phyloP scores from a whole-genome alignment of 139 green algal species.

The Pleodorina starrii region DNA sequence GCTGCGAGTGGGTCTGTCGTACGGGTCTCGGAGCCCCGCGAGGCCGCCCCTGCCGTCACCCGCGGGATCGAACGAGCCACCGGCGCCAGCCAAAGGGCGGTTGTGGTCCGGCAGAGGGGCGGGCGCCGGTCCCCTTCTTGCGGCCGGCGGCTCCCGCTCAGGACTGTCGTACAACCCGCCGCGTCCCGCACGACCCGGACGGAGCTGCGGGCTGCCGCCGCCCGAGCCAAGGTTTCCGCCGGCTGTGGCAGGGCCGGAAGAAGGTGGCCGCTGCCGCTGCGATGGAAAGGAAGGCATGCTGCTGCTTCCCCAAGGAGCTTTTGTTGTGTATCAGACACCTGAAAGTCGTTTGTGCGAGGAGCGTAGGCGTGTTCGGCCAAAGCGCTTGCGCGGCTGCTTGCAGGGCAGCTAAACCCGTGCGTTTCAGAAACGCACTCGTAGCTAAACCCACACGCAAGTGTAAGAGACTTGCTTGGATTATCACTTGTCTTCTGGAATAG shows the following conservation, averaged over 20 bases:
- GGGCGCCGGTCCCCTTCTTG: background rate
- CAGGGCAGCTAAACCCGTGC: background rate
- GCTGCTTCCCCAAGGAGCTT: background rate
- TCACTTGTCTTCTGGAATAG: background rate
- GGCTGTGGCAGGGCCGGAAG: background rate
- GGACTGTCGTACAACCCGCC: background rate
- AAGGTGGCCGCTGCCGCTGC: background rate
- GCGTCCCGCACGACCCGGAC: background rate
- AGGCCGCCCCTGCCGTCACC: slow-evolving; percentile 17
- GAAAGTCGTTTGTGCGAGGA: background rate
- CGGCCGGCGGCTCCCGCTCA: background rate
- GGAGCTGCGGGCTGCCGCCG: background rate
- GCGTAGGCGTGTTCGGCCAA: background rate
- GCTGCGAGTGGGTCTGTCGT: slow-evolving; percentile 36
- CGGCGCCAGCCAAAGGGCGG: too few species aligned
- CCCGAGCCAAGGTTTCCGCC: too few species aligned
- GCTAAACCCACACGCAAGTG: background rate
- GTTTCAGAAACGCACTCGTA: background rate
- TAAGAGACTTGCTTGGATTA: background rate
- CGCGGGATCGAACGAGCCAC: background rate
- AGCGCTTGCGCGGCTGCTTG: background rate
- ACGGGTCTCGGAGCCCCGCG: slow-evolving; percentile 1
- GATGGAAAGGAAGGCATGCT: background rate
- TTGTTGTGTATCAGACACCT: background rate
- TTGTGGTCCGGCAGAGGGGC: too few species aligned